phyloP scores from a whole-genome alignment of 1,139 yeast species.

The Yamadazyma trypodendri region DNA sequence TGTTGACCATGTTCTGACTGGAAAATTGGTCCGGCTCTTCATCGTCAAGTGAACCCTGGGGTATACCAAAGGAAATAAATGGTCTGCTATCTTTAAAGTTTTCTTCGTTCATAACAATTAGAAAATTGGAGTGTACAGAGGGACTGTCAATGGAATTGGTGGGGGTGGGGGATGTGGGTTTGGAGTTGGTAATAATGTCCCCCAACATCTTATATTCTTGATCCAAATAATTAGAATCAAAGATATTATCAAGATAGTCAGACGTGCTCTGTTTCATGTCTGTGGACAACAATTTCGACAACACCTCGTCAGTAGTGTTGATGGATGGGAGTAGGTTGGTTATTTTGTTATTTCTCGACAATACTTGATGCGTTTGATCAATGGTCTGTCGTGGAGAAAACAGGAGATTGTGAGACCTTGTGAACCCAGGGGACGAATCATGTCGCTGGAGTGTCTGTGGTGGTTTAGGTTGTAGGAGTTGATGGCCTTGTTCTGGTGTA shows the following conservation, averaged over 20 bases:
- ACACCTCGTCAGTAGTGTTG: constrained; percentile 41
- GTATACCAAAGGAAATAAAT: constrained; percentile 41
- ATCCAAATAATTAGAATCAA: constrained; percentile 44
- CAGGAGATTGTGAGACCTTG: not conserved
- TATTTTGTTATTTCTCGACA: not conserved
- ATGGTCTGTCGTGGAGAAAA: constrained; percentile 1
- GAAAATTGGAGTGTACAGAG: constrained; percentile 17
- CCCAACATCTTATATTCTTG: constrained; percentile 62
- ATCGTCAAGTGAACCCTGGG: constrained; percentile 9
- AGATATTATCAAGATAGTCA: constrained; percentile 19
- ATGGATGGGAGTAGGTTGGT: constrained; percentile 2
- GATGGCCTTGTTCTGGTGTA: not conserved
- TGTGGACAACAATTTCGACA: constrained; percentile 17
- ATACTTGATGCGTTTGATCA: not conserved
- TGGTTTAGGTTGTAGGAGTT: not conserved
- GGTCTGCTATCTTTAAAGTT: constrained; percentile 37
- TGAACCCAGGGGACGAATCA: not conserved
- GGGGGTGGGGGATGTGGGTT: constrained; percentile 51
- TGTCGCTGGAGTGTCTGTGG: not conserved
- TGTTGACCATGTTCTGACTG: not conserved
- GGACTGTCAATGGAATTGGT: constrained; percentile 5
- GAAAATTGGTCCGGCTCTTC: constrained; percentile 4
- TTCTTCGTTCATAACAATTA: constrained; percentile 15
- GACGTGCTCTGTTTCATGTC: constrained; percentile 16
- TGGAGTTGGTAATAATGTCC: constrained; percentile 49